A percentile compares a stretch with the other conserved stretches of the same genome.
Evolutionary conservation across 2,329 filamentous ascomycete genomes (phyloP).

Genomic region (Keithomyces neogunnii): DNA sequence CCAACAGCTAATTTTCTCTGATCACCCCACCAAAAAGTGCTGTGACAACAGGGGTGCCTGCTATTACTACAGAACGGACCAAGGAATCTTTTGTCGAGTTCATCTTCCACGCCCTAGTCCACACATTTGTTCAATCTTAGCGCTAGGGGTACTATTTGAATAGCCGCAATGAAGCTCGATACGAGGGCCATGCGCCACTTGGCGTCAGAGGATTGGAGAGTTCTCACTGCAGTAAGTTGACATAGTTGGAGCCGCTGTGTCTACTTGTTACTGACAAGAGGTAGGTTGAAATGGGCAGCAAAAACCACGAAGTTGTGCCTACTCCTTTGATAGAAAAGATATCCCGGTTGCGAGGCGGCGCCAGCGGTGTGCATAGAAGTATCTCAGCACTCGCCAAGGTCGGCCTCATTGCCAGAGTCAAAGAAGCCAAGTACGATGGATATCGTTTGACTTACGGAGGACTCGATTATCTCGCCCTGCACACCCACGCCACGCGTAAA

Average conservation of each 20-base stretch:
- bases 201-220: constrained; percentile 86
- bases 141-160: background rate
- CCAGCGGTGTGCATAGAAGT: constrained; percentile 70
- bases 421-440: constrained; percentile 95
- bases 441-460: constrained; percentile 96
- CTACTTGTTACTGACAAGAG: background rate
- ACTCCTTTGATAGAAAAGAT: constrained; percentile 81
- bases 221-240: constrained; percentile 73
- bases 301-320: constrained; percentile 95
- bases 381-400: constrained; percentile 90
- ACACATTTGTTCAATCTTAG: background rate
- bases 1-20: constrained; percentile 19
- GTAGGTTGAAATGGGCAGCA: constrained; percentile 86
- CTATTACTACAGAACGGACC: background rate
- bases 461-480: constrained; percentile 92
- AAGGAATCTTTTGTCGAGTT: background rate
- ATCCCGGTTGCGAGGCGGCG: constrained; percentile 69
- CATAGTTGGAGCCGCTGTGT: constrained; percentile 6
- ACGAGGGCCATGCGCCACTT: constrained; percentile 90
- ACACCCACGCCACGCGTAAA: constrained; percentile 73
- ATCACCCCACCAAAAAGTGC: constrained; percentile 16
- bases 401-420: constrained; percentile 82
- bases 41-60: background rate
- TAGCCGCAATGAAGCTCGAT: constrained; percentile 76
- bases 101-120: too few species aligned